Evolutionary conservation across 1,139 yeast genomes (phyloP), one percentile per base, ranked within the genome.

Genomic region (Suhomyces atakaporum): DNA sequence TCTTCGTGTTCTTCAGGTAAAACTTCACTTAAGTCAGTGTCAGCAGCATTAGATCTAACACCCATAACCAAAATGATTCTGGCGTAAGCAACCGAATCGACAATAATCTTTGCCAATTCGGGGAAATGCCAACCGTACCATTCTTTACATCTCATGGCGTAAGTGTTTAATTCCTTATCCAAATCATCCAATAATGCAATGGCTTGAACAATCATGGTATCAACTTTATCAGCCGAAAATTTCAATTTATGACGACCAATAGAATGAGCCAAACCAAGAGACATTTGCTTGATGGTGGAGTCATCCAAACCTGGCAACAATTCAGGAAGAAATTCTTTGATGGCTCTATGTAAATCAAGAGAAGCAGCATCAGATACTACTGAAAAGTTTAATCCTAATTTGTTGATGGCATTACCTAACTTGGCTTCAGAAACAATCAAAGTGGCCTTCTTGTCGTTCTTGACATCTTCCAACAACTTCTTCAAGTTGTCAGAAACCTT

Each of bases 51-150:
- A 38, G 96, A 78, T 74, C 98, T 83, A 57, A 87, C 73, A 51
- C 98, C 98, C 97, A 92, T 89, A 53, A 84, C 77, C 68, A 88
- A 78, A 58, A 92, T 87, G 53, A 89, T 86, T 74, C 94, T 84
- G 43, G 95, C 95, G 63, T 81, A 90, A 37, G 96, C 95, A 58
- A 87, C 94, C 51, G 96, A 90, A 67, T 92, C 98, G 53, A 87
- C 81, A 52, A 90, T 89, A 62, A 92, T 88, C 77, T 92, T 92
- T 58, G 96, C 96, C 79, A 92, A 79, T 71, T 92, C 99, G 28
- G 99, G 99, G 81, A 92, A 94, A 66, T 92, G 99, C 99, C 99
- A 92, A 49, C 98, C 97, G 70, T 94, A 92, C 99, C 99, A 92
- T 73, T 92, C 99, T 73, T 90, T 90, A 62, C 81, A 79, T 73